These are phyloP conservation scores for Volvox reticuliferus DNA, from an alignment of 139 green algal genomes.

Conservation along the genomic window DNA sequence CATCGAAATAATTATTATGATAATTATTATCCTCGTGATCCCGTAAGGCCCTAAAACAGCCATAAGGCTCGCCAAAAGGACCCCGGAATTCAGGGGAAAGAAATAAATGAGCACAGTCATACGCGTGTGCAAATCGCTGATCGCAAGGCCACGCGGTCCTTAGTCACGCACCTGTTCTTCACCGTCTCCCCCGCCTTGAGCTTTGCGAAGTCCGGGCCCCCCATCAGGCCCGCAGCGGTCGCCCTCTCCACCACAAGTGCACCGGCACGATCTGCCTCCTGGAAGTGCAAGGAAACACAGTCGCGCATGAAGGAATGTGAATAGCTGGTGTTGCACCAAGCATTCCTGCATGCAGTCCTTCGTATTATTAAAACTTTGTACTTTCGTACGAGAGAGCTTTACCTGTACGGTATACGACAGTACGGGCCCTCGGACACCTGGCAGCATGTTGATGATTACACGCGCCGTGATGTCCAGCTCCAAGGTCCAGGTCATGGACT, in stretches of 20 bases:
- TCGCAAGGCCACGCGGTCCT: no score
- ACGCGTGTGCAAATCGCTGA: no score
- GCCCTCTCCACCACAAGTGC: conserved; percentile 1
- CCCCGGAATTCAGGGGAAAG: no score
- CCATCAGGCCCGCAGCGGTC: neutral
- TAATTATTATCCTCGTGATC: no score
- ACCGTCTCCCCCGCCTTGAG: conserved; percentile 33
- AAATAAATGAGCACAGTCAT: no score
- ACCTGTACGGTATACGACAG: conserved; percentile 35
- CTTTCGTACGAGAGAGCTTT: neutral
- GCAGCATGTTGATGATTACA: conserved; percentile 1
- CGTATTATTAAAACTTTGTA: no score
- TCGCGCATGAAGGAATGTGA: no score
- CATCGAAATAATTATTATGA: no score
- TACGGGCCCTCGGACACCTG: neutral
- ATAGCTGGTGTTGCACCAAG: no score
- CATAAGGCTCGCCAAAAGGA: no score
- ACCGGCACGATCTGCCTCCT: conserved; percentile 23
- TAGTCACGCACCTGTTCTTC: neutral
- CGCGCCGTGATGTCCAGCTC: conserved; percentile 31
- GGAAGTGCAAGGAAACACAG: neutral
- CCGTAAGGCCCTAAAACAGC: no score
- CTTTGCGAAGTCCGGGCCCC: neutral
- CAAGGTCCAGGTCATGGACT: conserved; percentile 17
- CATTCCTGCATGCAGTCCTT: no score